A percentile compares a stretch with the other conserved stretches of the same genome.
Conservation (phyloP, 345 rosid genomes). For the Fremontodendron californicum region DNA sequence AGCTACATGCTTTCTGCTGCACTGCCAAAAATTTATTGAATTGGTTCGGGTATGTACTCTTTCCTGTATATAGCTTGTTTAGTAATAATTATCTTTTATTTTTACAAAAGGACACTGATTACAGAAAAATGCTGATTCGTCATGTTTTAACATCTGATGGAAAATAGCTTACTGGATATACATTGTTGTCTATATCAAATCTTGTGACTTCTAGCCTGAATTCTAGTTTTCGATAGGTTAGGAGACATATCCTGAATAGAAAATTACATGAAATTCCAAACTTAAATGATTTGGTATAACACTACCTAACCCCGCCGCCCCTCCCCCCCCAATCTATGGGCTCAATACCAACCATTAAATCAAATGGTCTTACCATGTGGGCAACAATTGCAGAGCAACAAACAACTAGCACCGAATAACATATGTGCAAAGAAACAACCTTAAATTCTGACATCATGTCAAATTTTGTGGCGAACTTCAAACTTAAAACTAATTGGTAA, state of each 20-base stretch:
- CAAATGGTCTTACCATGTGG: neutral
- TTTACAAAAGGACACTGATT: neutral
- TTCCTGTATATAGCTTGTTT: conserved; percentile 5
- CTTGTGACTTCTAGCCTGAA: neutral
- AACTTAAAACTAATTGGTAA: neutral
- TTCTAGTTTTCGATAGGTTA: neutral
- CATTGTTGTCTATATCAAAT: neutral
- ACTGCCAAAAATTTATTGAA: conserved; percentile 88
- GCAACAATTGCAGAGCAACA: too few relatives aligned
- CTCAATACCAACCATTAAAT: neutral
- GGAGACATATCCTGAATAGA: neutral
- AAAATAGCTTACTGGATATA: neutral
- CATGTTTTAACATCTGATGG: neutral
- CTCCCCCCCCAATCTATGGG: neutral
- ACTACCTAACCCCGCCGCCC: neutral
- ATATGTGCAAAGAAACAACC: too few relatives aligned
- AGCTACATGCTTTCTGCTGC: conserved; percentile 77
- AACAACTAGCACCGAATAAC: too few relatives aligned
- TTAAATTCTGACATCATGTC: neutral
- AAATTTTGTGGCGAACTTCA: neutral
- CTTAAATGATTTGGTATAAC: neutral
- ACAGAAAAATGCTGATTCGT: neutral
- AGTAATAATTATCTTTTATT: neutral
- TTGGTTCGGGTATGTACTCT: conserved; percentile 67
- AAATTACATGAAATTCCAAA: neutral